Evolutionary conservation across 208 protist genomes (phyloP), one percentile per base, ranked within the genome.

Genomic region (Jaenimonas drosophilae): DNA sequence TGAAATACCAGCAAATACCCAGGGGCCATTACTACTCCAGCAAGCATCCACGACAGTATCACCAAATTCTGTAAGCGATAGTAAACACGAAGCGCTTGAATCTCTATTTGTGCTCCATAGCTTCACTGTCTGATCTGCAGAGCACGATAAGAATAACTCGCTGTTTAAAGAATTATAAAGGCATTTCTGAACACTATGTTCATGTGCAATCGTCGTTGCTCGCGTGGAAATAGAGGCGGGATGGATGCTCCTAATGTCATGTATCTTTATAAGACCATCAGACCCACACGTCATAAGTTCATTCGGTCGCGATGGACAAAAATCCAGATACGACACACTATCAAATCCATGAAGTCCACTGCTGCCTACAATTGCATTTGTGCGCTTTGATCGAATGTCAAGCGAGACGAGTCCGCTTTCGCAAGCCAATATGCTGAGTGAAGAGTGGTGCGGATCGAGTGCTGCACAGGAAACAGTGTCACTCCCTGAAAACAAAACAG

Each of bases 131-230:
- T 81, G 34, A 31, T 96, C 88, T 37, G 75, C 76, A 36, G 75
- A 69, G 14, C 64, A 63, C 0, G 70, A 86, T 7, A 96, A 33
- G 7, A 96, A 36, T 1, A 96, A 57, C 16, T 91, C 70, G 31
- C 88, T 67, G 38, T 90, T 76, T 39, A 88, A 89, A 3, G 85
- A 62, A 48, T 96, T 93, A 37, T 88, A 83, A n/a, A 68, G n/a
- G 14, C 76, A 71, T 23, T 55, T 51, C 14, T 64, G 54, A 6
- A 90, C 59, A 0, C 49, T 41, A 36, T 95, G 88, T 16, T 89
- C 75, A 36, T 91, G 84, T 6, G 72, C 81, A 27, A 55, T 41
- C 12, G 91, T 24, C 36, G 60, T 28, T 11, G 36, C 19, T 31
- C 24, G 28, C 32, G 38, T 40, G 28, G 49, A 27, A 25, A 57